Evolutionary conservation across 805 yeast genomes (phyloP), one percentile per base, ranked within the genome.

Genomic region (Zygotorulaspora danielsina): DNA sequence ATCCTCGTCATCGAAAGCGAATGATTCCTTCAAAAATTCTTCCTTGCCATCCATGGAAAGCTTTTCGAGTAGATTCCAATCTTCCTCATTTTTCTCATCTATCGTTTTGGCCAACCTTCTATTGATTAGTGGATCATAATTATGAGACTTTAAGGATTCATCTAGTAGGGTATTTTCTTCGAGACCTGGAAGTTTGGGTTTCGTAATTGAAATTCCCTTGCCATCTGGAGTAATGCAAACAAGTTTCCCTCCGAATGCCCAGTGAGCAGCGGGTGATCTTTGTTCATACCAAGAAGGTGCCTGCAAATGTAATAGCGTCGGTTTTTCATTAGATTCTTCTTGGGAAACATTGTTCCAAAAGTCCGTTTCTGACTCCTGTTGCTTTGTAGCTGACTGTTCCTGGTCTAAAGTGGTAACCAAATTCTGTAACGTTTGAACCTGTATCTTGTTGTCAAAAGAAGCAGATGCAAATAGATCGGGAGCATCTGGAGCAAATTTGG

Each of bases 201-300:
- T 63, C 11, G 49, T 48, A 18, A 63, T 58, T 2, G 55, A 56
- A 15, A 70, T 70, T 34, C 69, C 66, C 37, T 63, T 64, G 7
- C 70, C 66, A 37, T 64, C 69, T 7, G 67, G 64, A 25, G 61
- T 53, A 20, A 81, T 78, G 9, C 70, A 61, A 3, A 83, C 89
- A 28, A 93, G 61, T 65, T 86, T 87, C 38, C 96, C 95, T 45
- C 98, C 98, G 66, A 88, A 90, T 0, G 95, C 97, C 72, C 94
- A 93, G 15, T 55, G 58, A 2, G 78, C 68, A 10, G 82, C 96
- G 34, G 81, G 71, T 4, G 76, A 71, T 9, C 87, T 87, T 49
- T 82, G 72, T 46, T 76, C 76, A 45, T 86, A 74, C 98, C 98
- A 93, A 43, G 70, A 63, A 35, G 99, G 98, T 15, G 97, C 93